Percentiles rank a stretch among this genome's conserved stretches.
Evolutionary conservation across 345 rosid species (phyloP).

Genomic region (Punica granatum): DNA sequence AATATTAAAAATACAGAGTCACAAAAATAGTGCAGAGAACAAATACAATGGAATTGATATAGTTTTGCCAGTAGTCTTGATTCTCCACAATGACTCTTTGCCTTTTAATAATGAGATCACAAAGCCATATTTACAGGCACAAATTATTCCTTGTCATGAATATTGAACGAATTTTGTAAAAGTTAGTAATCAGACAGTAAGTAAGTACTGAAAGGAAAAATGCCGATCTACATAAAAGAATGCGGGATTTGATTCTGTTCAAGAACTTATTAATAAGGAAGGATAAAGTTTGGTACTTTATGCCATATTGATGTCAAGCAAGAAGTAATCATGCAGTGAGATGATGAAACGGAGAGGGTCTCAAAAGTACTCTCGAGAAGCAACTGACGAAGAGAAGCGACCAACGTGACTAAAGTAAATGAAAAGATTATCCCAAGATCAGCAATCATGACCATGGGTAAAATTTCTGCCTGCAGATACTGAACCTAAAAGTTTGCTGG

Average conservation of each 20-base stretch:
- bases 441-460: not conserved
- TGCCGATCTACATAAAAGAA: not conserved
- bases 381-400: not conserved
- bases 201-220: not conserved
- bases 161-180: not conserved
- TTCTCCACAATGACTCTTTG: too few relatives aligned
- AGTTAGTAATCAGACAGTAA: not conserved
- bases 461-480: too few relatives aligned
- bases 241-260: not conserved
- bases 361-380: not conserved
- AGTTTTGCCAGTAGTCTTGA: too few relatives aligned
- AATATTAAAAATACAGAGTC: not conserved
- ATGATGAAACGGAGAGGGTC: not conserved
- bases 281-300: too few relatives aligned
- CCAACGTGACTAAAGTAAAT: too few relatives aligned
- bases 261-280: too few relatives aligned
- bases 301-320: not conserved
- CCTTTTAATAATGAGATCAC: not conserved
- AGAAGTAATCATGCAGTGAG: not conserved
- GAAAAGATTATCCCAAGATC: not conserved
- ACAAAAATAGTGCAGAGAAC: not conserved
- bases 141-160: not conserved
- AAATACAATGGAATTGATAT: not conserved
- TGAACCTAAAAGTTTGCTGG: too few relatives aligned
- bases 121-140: not conserved